Conservation (phyloP, 2,329 filamentous ascomycete genomes). For the Albifimbria verrucaria region DNA sequence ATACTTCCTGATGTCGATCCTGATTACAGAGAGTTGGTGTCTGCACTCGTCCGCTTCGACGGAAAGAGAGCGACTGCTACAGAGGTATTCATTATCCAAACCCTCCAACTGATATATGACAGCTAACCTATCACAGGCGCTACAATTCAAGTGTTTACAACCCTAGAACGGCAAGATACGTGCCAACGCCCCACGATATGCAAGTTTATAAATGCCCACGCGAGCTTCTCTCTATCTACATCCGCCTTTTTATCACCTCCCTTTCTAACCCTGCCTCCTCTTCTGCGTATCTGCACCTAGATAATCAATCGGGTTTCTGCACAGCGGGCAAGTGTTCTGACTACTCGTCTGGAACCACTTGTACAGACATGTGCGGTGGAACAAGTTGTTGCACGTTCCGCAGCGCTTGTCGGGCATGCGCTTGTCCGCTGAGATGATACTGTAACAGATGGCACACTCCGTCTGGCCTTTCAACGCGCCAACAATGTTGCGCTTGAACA, state of each 20-base stretch:
- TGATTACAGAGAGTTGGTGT: slow-evolving; percentile 63
- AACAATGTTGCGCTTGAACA: slow-evolving; percentile 83
- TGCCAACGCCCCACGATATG: too few relatives aligned
- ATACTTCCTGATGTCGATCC: slow-evolving; percentile 61
- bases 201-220: neutral
- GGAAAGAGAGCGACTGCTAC: slow-evolving; percentile 64
- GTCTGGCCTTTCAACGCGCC: slow-evolving; percentile 88
- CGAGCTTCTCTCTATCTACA: slow-evolving; percentile 8
- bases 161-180: neutral
- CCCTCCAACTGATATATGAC: neutral
- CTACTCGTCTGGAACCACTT: slow-evolving; percentile 97
- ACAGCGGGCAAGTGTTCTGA: slow-evolving; percentile 87
- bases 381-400: slow-evolving; percentile 87
- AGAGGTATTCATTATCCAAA: slow-evolving; percentile 22
- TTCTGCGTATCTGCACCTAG: slow-evolving; percentile 37
- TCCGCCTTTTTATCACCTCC: slow-evolving; percentile 1
- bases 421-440: slow-evolving; percentile 84
- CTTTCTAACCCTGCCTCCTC: slow-evolving; percentile 25
- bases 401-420: slow-evolving; percentile 90
- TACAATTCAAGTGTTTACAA: slow-evolving; percentile 14
- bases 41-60: slow-evolving; percentile 69
- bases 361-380: slow-evolving; percentile 86
- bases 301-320: slow-evolving; percentile 79
- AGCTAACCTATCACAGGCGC: slow-evolving; percentile 15
- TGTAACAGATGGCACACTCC: slow-evolving; percentile 97